Conservation (phyloP, 2,329 filamentous ascomycete species). For the Penicillium sp. region DNA sequence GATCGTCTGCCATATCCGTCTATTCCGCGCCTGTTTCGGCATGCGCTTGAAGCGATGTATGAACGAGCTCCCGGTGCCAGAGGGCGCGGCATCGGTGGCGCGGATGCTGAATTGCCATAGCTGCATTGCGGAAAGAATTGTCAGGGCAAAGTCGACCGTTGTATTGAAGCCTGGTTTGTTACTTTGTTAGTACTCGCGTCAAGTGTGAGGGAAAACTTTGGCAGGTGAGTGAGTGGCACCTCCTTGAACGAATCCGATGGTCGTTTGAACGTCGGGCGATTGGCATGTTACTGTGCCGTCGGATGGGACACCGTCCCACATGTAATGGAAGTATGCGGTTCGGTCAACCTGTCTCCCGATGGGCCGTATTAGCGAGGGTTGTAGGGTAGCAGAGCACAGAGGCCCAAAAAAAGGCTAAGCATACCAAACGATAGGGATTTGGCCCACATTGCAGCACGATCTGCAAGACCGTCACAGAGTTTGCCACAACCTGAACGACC, state of each 20-base stretch:
- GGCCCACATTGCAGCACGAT: conserved; percentile 44
- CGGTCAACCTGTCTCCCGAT: conserved; percentile 29
- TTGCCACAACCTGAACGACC: conserved; percentile 37
- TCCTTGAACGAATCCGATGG: conserved; percentile 43
- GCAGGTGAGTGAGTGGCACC: conserved; percentile 22
- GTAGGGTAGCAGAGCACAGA: neutral
- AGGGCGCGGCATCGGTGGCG: conserved; percentile 30
- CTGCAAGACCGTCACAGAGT: conserved; percentile 40
- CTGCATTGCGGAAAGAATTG: conserved; percentile 37
- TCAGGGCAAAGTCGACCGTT: conserved; percentile 40
- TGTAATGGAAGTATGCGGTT: conserved; percentile 42
- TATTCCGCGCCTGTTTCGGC: conserved; percentile 32
- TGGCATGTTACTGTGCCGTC: conserved; percentile 43
- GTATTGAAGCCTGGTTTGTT: conserved; percentile 37
- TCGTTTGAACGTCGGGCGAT: conserved; percentile 38
- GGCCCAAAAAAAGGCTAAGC: neutral
- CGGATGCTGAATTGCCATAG: conserved; percentile 43
- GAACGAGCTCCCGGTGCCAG: conserved; percentile 25
- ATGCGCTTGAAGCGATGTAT: conserved; percentile 37
- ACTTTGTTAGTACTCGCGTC: neutral
- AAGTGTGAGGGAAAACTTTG: no score
- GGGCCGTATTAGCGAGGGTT: neutral
- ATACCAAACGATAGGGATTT: conserved; percentile 35
- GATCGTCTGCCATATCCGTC: conserved; percentile 43
- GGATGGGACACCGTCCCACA: conserved; percentile 42